Base-by-base conservation (phyloP, 768 basidiomycete species). In the Termitomyces titanicus region DNA sequence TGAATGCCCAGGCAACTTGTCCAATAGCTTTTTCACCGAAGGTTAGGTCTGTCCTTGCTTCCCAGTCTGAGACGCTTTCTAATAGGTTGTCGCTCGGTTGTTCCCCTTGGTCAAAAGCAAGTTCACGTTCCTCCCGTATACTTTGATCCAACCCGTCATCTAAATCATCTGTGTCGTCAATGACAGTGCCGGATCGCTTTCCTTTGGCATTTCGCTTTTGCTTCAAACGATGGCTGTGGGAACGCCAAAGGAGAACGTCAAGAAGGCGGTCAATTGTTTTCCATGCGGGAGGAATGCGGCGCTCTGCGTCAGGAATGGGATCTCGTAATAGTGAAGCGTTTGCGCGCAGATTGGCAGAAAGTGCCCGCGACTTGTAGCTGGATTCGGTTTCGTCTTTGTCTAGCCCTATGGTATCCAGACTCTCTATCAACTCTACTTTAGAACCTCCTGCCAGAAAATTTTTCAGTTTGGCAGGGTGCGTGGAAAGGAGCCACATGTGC, bases 201-300 rank as follows among this genome's bases (percentile, higher is more conserved):
- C 61, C 45, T 61, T 63, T 63, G 69, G 67, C 47, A 55, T 45
- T 55, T 64, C 63, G 51, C 42, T 60, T 39, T 56, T 56, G 42
- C 54, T 68, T 68, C 60, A 53, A 63, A 52, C 65, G 65, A 51
- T 60, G 37, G 1, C 44, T 44, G 35, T 39, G 53, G 12, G 83
- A 78, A 44, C 71, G 72, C 82, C 88, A 87, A 17, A 95, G 69
- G 40, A 83, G 71, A 22, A 94, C 74, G 61, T 97, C 92, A 33
- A 99, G 76, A 25, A 98, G 77, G n/a, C 95, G 86, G 64, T 96
- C 94, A n/a, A 93, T 77, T 0, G 88, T 92, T 69, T 85, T 88
- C 96, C 96, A 98, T 7, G 81, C 75, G 0, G 71, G 72, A 7
- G 94, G 92, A 20, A 98, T 88, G 54, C 82, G 78, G 15, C 70